A percentile compares a stretch with the other conserved stretches of the same genome.
phyloP scores from a whole-genome alignment of 2,329 filamentous ascomycete genomes.

The Hypoxylon sp. region DNA sequence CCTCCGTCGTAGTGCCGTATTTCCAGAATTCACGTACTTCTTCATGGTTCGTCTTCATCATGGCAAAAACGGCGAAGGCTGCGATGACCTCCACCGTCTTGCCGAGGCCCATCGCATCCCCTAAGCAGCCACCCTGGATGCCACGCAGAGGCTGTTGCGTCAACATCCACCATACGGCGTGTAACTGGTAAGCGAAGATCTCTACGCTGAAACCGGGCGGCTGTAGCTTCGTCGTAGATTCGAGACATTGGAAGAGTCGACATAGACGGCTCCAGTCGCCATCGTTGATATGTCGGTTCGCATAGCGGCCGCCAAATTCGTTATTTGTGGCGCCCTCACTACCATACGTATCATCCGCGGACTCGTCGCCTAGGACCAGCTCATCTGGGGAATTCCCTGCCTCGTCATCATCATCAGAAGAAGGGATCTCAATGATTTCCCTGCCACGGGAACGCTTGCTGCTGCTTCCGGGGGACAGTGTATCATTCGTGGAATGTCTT shows the following conservation, averaged over 20 bases:
- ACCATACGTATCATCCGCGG: slow-evolving; percentile 7
- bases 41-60: slow-evolving; percentile 20
- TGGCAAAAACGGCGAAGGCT: slow-evolving; percentile 20
- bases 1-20: slow-evolving; percentile 2
- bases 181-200: slow-evolving; percentile 24
- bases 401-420: slow-evolving; percentile 10
- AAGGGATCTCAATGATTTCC: slow-evolving; percentile 14
- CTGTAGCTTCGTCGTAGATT: slow-evolving; percentile 24
- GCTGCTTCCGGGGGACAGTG: slow-evolving; percentile 4
- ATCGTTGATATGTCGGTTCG: slow-evolving; percentile 25
- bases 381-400: slow-evolving; percentile 8
- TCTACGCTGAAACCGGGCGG: slow-evolving; percentile 18
- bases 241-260: slow-evolving; percentile 21
- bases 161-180: slow-evolving; percentile 28
- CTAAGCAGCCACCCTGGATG: slow-evolving; percentile 22
- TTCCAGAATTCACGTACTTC: slow-evolving; percentile 15
- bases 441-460: slow-evolving; percentile 2
- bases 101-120: slow-evolving; percentile 27
- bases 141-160: slow-evolving; percentile 23
- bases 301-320: slow-evolving; percentile 23
- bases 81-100: slow-evolving; percentile 25
- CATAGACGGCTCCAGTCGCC: slow-evolving; percentile 17
- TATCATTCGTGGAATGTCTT: slow-evolving; percentile 17
- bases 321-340: background rate
- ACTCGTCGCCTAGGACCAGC: slow-evolving; percentile 6